Percentiles rank a stretch among this genome's conserved stretches.
Conservation (phyloP, 1,284 basidiomycete species). For the Cerioporus squamosus region DNA sequence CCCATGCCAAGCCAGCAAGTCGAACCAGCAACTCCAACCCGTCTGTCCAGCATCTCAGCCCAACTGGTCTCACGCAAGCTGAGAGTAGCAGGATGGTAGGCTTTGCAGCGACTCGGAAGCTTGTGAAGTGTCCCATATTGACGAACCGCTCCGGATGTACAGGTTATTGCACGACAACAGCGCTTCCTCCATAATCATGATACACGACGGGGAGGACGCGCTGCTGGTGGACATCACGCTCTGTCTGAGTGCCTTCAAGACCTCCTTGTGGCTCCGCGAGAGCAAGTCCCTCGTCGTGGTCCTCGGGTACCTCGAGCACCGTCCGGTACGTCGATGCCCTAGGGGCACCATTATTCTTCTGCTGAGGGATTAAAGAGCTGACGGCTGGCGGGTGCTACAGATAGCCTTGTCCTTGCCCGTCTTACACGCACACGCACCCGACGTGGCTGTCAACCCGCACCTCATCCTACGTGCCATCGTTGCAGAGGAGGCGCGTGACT, state of each 20-base stretch:
- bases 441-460: constrained; percentile 37
- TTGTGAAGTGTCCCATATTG: no score
- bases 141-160: not conserved
- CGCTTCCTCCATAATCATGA: constrained; percentile 40
- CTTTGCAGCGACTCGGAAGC: not conserved
- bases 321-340: constrained; percentile 39
- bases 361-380: no score
- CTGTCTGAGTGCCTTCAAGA: constrained; percentile 44
- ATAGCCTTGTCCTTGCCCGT: constrained; percentile 14
- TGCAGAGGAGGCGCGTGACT: constrained; percentile 46
- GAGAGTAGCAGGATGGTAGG: constrained; percentile 25
- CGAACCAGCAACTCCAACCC: constrained; percentile 19
- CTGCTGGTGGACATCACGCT: constrained; percentile 58
- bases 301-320: constrained; percentile 57
- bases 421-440: constrained; percentile 22
- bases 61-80: constrained; percentile 22
- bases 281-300: constrained; percentile 52
- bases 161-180: constrained; percentile 20
- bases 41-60: constrained; percentile 18
- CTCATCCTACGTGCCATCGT: constrained; percentile 56
- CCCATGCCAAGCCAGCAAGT: constrained; percentile 23
- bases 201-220: constrained; percentile 50
- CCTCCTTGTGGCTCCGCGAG: constrained; percentile 52
- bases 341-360: no score
- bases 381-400: not conserved